phyloP scores from a whole-genome alignment of 495 filamentous ascomycete genomes.

The Sordaria brevicollis region DNA sequence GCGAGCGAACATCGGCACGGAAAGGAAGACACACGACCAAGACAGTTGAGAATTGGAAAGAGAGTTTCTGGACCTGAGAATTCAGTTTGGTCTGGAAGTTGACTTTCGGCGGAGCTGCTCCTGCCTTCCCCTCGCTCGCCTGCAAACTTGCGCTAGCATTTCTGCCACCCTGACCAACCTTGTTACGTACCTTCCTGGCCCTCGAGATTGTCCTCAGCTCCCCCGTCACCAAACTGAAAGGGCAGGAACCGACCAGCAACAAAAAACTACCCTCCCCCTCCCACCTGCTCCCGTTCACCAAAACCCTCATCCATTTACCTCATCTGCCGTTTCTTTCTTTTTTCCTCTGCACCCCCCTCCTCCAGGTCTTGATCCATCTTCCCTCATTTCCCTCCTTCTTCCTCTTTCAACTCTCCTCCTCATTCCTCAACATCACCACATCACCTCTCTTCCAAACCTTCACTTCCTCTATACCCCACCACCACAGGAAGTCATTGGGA shows the following conservation, averaged over 20 bases:
- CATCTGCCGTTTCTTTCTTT: background rate
- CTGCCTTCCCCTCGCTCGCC: constrained; percentile 11
- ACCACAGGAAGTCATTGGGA: constrained; percentile 6
- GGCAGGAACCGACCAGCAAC: constrained; percentile 3
- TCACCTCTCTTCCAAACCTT: background rate
- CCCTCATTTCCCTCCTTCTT: constrained; percentile 3
- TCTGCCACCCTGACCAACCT: background rate
- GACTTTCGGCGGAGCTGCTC: constrained; percentile 11
- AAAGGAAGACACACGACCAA: background rate
- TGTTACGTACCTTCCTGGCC: background rate
- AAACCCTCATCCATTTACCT: background rate
- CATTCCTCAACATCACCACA: background rate
- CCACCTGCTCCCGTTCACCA: background rate
- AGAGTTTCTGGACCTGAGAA: background rate
- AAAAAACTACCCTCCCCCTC: background rate
- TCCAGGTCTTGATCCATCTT: constrained; percentile 9
- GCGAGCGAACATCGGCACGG: background rate
- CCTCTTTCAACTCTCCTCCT: background rate
- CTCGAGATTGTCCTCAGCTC: background rate
- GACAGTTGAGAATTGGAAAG: background rate
- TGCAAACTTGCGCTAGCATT: constrained; percentile 2
- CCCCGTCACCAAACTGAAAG: background rate
- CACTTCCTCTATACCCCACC: constrained; percentile 1
- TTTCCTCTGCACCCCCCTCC: constrained; percentile 5
- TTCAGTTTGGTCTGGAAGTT: background rate